phyloP scores from a whole-genome alignment of 2,329 filamentous ascomycete species.

The Penicillium vulpinum region DNA sequence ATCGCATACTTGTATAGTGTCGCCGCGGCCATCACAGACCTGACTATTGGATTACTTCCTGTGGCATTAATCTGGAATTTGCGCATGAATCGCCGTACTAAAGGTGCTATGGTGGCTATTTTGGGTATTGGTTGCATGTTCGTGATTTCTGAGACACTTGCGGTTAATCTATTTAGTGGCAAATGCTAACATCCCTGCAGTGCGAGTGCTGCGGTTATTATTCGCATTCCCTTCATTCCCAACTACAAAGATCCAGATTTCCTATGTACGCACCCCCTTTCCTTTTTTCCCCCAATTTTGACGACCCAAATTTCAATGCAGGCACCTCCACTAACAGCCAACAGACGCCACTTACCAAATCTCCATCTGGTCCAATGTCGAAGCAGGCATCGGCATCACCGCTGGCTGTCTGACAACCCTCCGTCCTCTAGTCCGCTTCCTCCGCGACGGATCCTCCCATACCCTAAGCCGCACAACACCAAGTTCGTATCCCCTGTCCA shows the following conservation, averaged over 20 bases:
- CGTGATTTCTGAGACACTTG: conserved; percentile 20
- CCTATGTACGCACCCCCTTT: conserved; percentile 20
- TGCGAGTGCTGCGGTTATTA: conserved; percentile 30
- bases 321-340: conserved; percentile 17
- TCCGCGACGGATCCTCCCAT: conserved; percentile 25
- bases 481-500: conserved; percentile 22
- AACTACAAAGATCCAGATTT: conserved; percentile 24
- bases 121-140: conserved; percentile 56
- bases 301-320: not conserved
- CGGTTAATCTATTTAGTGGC: not conserved
- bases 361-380: conserved; percentile 39
- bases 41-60: conserved; percentile 54
- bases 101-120: conserved; percentile 52
- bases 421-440: conserved; percentile 47
- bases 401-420: conserved; percentile 41
- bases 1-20: conserved; percentile 55
- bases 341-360: conserved; percentile 47
- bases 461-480: conserved; percentile 13
- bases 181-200: conserved; percentile 20
- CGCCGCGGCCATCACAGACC: conserved; percentile 49
- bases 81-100: conserved; percentile 55
- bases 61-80: conserved; percentile 56
- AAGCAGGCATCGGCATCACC: conserved; percentile 39
- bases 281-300: not conserved
- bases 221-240: conserved; percentile 25